Evolutionary conservation across 1,284 basidiomycete species (phyloP), one percentile per base, ranked within the genome.

Genomic region (Austroboletus olivaceoglutinosus): DNA sequence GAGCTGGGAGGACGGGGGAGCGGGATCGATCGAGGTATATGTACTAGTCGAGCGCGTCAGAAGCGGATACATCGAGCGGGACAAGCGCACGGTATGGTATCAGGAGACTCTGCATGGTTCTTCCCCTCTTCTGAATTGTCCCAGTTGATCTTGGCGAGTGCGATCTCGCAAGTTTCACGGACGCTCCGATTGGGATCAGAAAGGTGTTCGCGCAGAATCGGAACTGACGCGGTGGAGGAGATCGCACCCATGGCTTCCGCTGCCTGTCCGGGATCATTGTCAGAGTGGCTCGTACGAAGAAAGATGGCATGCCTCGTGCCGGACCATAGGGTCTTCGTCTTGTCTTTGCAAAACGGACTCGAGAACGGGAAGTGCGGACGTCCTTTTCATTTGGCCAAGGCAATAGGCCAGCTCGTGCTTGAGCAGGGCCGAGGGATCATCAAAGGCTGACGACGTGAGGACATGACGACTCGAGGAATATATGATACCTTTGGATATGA

Each of bases 331-430:
- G 72, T 99, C 93, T 68, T 96, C 87, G 5, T 74, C 67, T 42
- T 71, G 67, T 58, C 91, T 75, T 52, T 80, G 75, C 29, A 99
- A 78, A 6, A 97, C 89, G 3, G 74, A 69, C 68, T 91, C 87
- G 4, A 99, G 81, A 15, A 83, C 79, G 3, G 92, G 86, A 15
- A 99, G 75, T 0, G 96, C 97, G 11, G 77, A 76, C 0, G 72
- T 64, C 43, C 82, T 81, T 59, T 86, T 85, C 66, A 97, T 90
- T 72, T 99, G 96, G 0, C 96, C 96, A 2, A 99, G 81, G 57
- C 95, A 96, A 68, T 99, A 99, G 2, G 96, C 96, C 4, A 99
- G 80, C 68, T 99, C 96, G 70, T 99, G 96, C 69, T 98, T 98
- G 43, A 99, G 81, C 45, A 99, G 72, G 8, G 94, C 91, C 40